Evolutionary conservation across 345 rosid genomes (phyloP).

Genomic region (Eucalyptus marginata): DNA sequence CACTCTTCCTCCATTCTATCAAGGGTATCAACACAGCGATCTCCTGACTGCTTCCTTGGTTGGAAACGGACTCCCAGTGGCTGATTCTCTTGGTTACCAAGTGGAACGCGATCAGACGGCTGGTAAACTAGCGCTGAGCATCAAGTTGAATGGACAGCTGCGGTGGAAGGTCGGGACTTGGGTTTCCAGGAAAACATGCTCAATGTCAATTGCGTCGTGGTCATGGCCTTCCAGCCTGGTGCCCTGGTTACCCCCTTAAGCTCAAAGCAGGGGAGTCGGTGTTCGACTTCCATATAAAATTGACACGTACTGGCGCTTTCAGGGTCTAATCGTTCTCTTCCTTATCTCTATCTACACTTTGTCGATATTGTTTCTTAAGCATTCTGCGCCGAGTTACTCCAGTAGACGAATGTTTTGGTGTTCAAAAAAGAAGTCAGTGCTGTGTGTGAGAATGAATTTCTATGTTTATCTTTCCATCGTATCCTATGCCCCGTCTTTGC

Average conservation of each 20-base stretch:
- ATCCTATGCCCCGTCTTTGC: background rate
- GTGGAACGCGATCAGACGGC: constrained; percentile 41
- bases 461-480: background rate
- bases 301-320: background rate
- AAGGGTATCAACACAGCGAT: constrained; percentile 52
- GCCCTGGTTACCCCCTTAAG: constrained; percentile 27
- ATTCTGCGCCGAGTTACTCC: background rate
- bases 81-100: constrained; percentile 50
- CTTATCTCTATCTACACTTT: background rate
- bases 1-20: constrained; percentile 65
- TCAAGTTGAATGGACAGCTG: constrained; percentile 57
- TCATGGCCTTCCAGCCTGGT: constrained; percentile 42
- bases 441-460: background rate
- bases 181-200: constrained; percentile 71
- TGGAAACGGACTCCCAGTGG: constrained; percentile 51
- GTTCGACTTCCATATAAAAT: constrained; percentile 50
- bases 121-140: constrained; percentile 38
- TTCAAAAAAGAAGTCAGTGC: background rate
- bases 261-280: constrained; percentile 47
- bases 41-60: constrained; percentile 52
- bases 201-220: constrained; percentile 52
- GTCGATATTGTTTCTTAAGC: background rate
- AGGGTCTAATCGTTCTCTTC: background rate
- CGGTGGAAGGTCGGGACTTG: constrained; percentile 85
- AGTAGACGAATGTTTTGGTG: background rate